These are phyloP conservation scores for Boechera stricta DNA, from an alignment of 345 rosid genomes.

Conservation along the genomic window DNA sequence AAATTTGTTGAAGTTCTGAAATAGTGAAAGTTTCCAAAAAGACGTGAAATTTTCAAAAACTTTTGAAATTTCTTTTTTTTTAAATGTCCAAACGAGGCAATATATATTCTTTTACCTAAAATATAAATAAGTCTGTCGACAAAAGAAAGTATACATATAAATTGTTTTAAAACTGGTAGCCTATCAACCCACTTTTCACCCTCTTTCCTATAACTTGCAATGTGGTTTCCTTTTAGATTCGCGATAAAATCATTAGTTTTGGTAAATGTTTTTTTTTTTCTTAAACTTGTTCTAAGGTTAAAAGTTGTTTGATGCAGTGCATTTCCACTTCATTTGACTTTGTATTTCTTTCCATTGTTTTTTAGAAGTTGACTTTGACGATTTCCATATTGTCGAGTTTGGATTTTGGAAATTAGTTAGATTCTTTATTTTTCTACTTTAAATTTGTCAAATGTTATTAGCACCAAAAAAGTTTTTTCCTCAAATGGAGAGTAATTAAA, in stretches of 20 bases:
- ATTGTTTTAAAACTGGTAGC: neutral
- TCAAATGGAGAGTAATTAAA: no score
- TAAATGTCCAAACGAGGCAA: neutral
- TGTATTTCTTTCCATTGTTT: neutral
- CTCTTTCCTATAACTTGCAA: neutral
- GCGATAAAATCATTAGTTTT: neutral
- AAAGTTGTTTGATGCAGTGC: neutral
- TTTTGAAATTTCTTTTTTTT: neutral
- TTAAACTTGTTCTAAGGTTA: neutral
- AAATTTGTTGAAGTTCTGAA: no score
- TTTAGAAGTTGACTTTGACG: neutral
- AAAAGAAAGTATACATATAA: neutral
- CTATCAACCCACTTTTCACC: slow-evolving; percentile 4
- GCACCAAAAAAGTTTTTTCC: neutral
- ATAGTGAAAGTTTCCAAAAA: no score
- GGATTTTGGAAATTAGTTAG: neutral
- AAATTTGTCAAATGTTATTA: neutral
- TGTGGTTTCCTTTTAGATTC: slow-evolving; percentile 1
- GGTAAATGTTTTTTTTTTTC: neutral
- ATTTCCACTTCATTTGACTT: slow-evolving; percentile 8
- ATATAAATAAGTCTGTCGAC: neutral
- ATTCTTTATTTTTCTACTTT: neutral
- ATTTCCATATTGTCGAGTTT: neutral
- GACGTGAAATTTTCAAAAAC: no score
- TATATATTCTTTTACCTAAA: no score